These are phyloP conservation scores for Aspergillus avenaceus DNA, from an alignment of 495 filamentous ascomycete genomes.

Conservation along the genomic window DNA sequence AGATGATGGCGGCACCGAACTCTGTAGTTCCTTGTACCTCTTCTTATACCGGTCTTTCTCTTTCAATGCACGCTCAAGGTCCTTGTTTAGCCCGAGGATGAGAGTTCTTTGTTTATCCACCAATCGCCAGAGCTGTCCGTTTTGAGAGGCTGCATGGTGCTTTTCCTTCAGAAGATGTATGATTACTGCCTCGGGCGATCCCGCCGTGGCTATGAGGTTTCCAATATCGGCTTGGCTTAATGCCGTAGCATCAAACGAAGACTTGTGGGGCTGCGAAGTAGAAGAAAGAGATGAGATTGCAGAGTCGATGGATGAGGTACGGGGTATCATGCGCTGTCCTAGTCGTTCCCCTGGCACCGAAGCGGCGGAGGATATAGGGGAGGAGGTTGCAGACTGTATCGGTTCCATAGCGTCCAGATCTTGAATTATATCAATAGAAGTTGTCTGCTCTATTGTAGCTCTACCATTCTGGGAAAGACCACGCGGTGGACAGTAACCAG, in stretches of 20 bases:
- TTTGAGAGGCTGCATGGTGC: conserved; percentile 79
- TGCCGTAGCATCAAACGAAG: conserved; percentile 52
- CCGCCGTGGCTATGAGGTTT: conserved; percentile 73
- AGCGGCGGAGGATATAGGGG: conserved; percentile 25
- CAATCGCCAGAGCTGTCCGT: conserved; percentile 88
- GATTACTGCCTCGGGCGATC: conserved; percentile 85
- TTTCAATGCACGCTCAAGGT: conserved; percentile 85
- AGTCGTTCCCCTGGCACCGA: conserved; percentile 30
- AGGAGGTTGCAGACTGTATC: conserved; percentile 30
- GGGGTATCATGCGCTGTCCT: conserved; percentile 50
- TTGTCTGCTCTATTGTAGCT: conserved; percentile 16
- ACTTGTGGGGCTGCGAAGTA: conserved; percentile 59
- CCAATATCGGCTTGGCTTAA: conserved; percentile 59
- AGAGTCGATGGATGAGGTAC: conserved; percentile 93
- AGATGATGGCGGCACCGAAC: conserved; percentile 47
- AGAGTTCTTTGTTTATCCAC: conserved; percentile 95
- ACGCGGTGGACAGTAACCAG: conserved; percentile 6
- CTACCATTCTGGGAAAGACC: conserved; percentile 15
- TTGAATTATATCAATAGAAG: conserved; percentile 20
- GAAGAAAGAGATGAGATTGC: conserved; percentile 83
- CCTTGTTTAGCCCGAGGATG: conserved; percentile 90
- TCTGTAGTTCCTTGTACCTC: conserved; percentile 75
- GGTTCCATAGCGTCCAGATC: conserved; percentile 23
- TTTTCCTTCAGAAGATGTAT: conserved; percentile 88
- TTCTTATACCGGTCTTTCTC: conserved; percentile 93